Conservation (phyloP, 2,329 filamentous ascomycete species). For the Hymenoscyphus occultus region DNA sequence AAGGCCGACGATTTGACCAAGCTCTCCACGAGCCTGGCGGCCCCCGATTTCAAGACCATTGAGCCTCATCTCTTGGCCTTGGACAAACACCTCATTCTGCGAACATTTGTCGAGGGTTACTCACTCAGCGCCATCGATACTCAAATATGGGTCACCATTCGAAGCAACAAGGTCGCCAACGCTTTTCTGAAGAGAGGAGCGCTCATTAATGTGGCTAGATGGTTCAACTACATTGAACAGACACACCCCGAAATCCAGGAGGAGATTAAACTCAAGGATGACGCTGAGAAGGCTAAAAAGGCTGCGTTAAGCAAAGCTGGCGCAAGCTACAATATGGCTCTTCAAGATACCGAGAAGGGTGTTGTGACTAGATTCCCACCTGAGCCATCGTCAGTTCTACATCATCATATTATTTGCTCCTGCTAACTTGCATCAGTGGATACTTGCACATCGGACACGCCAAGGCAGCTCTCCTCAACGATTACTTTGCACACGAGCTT, state of each 20-base stretch:
- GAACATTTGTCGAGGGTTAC: slow-evolving; percentile 80
- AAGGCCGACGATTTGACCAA: slow-evolving; percentile 55
- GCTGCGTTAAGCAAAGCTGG: slow-evolving; percentile 69
- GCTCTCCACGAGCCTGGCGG: slow-evolving; percentile 49
- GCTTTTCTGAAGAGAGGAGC: slow-evolving; percentile 76
- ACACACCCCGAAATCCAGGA: slow-evolving; percentile 72
- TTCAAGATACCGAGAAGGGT: slow-evolving; percentile 80
- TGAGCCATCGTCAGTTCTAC: slow-evolving; percentile 72
- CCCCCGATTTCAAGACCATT: slow-evolving; percentile 76
- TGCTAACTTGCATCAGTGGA: slow-evolving; percentile 44
- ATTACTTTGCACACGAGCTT: slow-evolving; percentile 93
- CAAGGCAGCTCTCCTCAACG: slow-evolving; percentile 88
- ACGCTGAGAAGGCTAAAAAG: slow-evolving; percentile 67
- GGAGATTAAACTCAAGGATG: slow-evolving; percentile 67
- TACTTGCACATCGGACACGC: slow-evolving; percentile 96
- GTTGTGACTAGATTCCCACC: slow-evolving; percentile 92
- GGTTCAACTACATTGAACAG: slow-evolving; percentile 84
- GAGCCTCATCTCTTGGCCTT: slow-evolving; percentile 72
- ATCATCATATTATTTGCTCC: background rate
- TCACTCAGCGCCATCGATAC: slow-evolving; percentile 72
- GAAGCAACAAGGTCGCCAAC: slow-evolving; percentile 79
- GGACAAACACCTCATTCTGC: slow-evolving; percentile 82
- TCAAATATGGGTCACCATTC: slow-evolving; percentile 78
- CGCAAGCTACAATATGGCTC: slow-evolving; percentile 83
- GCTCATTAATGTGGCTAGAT: slow-evolving; percentile 74